Evolutionary conservation across 805 yeast genomes (phyloP).

Genomic region (Candida andamanensis): DNA sequence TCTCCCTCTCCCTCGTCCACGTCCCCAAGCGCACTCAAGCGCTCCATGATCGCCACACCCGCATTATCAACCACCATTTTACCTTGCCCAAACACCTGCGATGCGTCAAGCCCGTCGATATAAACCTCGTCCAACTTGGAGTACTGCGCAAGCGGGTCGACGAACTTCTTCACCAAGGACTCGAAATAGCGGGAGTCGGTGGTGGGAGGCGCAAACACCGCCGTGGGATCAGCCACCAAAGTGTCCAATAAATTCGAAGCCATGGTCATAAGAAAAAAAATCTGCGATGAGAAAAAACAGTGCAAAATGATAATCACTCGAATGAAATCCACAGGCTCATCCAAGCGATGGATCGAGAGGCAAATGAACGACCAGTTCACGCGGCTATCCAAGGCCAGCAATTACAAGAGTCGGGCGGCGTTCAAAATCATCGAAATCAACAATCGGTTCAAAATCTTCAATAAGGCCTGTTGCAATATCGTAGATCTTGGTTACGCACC

Average conservation of each 20-base stretch:
- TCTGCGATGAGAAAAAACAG: neutral
- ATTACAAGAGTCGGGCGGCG: slow-evolving; percentile 83
- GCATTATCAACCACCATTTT: slow-evolving; percentile 79
- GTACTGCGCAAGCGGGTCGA: slow-evolving; percentile 52
- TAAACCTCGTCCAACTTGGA: slow-evolving; percentile 78
- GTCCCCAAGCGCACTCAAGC: slow-evolving; percentile 52
- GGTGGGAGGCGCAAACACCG: slow-evolving; percentile 6
- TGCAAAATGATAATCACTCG: slow-evolving; percentile 2
- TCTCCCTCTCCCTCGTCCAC: slow-evolving; percentile 44
- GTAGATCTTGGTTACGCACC: slow-evolving; percentile 92
- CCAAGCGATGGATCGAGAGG: slow-evolving; percentile 70
- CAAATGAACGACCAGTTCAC: slow-evolving; percentile 63
- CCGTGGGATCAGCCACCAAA: slow-evolving; percentile 13
- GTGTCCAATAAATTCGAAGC: slow-evolving; percentile 5
- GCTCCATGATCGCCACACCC: slow-evolving; percentile 55
- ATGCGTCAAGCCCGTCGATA: slow-evolving; percentile 81
- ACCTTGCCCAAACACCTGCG: slow-evolving; percentile 92
- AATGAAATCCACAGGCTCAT: slow-evolving; percentile 34
- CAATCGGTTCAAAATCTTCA: slow-evolving; percentile 55
- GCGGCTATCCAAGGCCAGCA: slow-evolving; percentile 56
- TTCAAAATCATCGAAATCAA: slow-evolving; percentile 78
- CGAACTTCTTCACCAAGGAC: slow-evolving; percentile 39
- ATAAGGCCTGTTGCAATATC: slow-evolving; percentile 48
- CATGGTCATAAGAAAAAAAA: slow-evolving; percentile 1
- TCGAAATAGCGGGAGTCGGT: slow-evolving; percentile 17